Conservation (phyloP, 2,329 filamentous ascomycete genomes). For the Beauveria bassiana region DNA sequence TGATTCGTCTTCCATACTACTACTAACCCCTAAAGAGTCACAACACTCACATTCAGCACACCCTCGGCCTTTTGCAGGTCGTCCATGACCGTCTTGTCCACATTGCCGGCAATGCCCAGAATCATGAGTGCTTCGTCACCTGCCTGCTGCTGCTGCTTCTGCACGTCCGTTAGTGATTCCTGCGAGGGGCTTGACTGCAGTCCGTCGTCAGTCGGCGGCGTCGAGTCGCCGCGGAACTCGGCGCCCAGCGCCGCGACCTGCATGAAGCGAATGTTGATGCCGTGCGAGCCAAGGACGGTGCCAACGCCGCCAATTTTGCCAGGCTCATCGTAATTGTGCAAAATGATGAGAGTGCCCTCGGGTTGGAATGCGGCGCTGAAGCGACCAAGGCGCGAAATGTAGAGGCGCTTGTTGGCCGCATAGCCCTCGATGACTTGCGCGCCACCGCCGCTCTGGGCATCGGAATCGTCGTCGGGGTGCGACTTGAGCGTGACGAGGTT, state of each 20-base stretch:
- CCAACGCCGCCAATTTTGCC: conserved; percentile 80
- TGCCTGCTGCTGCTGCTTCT: conserved; percentile 11
- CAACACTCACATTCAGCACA: conserved; percentile 47
- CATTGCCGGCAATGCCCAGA: conserved; percentile 60
- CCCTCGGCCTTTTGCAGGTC: conserved; percentile 43
- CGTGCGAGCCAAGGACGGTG: conserved; percentile 57
- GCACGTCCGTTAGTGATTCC: conserved; percentile 22
- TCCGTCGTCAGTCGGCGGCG: conserved; percentile 17
- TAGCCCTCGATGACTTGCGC: conserved; percentile 54
- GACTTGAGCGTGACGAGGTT: conserved; percentile 64
- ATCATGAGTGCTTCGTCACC: conserved; percentile 72
- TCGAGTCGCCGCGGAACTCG: conserved; percentile 22
- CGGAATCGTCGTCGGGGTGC: conserved; percentile 23
- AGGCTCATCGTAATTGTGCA: conserved; percentile 73
- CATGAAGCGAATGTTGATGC: conserved; percentile 77
- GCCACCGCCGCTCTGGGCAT: conserved; percentile 17
- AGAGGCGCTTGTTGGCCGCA: conserved; percentile 54
- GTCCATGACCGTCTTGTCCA: conserved; percentile 47
- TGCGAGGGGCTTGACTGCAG: conserved; percentile 20
- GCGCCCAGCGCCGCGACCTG: conserved; percentile 52
- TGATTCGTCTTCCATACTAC: too few relatives aligned
- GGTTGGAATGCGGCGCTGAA: conserved; percentile 70
- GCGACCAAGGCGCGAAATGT: conserved; percentile 64
- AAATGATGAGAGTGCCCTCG: conserved; percentile 65
- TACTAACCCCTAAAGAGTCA: conserved; percentile 28